Percentiles rank a stretch among this genome's conserved stretches.
phyloP scores from a whole-genome alignment of 768 basidiomycete species.

The Mycena olivaceomarginata region DNA sequence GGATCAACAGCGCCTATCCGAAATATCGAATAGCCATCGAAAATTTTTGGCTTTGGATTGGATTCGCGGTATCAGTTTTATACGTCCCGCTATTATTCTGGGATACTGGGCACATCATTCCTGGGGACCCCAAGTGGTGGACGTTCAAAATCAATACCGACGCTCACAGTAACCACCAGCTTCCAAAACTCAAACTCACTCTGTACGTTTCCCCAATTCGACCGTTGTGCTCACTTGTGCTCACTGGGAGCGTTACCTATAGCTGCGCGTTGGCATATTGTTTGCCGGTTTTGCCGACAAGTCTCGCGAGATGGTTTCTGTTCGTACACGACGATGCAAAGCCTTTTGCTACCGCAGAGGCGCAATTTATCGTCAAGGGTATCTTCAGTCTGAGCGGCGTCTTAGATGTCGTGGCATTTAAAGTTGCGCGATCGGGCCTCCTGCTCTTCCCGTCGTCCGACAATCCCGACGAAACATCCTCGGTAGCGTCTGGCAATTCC shows the following conservation, averaged over 20 bases:
- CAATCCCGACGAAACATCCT: not conserved
- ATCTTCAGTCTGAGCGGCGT: slow-evolving; percentile 39
- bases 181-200: not conserved
- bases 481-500: not conserved
- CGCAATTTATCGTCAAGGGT: slow-evolving; percentile 25
- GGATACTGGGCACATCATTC: slow-evolving; percentile 13
- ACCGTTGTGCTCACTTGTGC: not conserved
- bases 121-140: slow-evolving; percentile 33
- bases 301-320: slow-evolving; percentile 32
- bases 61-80: slow-evolving; percentile 22
- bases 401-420: slow-evolving; percentile 25
- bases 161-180: not conserved
- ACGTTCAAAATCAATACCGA: slow-evolving; percentile 20
- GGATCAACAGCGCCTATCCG: slow-evolving; percentile 38
- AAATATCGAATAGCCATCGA: slow-evolving; percentile 34
- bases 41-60: slow-evolving; percentile 40
- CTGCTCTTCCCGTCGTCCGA: slow-evolving; percentile 4
- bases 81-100: slow-evolving; percentile 36
- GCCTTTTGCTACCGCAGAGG: slow-evolving; percentile 29
- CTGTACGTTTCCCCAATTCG: not conserved
- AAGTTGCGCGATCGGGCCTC: slow-evolving; percentile 20
- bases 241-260: not conserved
- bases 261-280: slow-evolving; percentile 38
- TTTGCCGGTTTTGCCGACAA: slow-evolving; percentile 32
- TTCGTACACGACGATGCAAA: slow-evolving; percentile 30